A percentile compares a stretch with the other conserved stretches of the same genome.
phyloP scores from a whole-genome alignment of 2,329 filamentous ascomycete species.

The Curvularia spicifera region DNA sequence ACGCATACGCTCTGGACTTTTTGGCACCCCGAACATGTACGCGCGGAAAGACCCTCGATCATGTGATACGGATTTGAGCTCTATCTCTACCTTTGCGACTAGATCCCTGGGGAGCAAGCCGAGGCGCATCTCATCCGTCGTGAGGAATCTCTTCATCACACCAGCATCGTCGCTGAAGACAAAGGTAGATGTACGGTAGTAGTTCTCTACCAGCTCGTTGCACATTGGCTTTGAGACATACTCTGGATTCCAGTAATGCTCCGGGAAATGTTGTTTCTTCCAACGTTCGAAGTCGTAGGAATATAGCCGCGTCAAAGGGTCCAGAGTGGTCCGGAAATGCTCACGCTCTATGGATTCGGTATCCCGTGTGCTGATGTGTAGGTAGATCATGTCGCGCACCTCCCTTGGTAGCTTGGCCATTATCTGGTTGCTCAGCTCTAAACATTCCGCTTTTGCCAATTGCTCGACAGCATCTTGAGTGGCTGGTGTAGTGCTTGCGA shows the following conservation, averaged over 20 bases:
- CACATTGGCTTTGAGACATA: constrained; percentile 17
- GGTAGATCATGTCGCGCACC: constrained; percentile 30
- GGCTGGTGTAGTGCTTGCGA: constrained; percentile 8
- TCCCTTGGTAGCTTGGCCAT: constrained; percentile 22
- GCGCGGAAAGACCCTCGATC: constrained; percentile 28
- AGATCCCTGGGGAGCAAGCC: constrained; percentile 19
- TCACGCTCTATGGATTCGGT: constrained; percentile 25
- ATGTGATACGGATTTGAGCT: constrained; percentile 24
- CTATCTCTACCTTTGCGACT: constrained; percentile 22
- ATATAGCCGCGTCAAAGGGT: constrained; percentile 26
- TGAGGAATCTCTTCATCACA: constrained; percentile 25
- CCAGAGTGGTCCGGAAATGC: constrained; percentile 28
- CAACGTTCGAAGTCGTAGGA: constrained; percentile 24
- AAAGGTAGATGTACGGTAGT: constrained; percentile 30
- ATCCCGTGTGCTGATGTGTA: constrained; percentile 19
- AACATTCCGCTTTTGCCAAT: constrained; percentile 27
- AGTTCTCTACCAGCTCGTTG: constrained; percentile 25
- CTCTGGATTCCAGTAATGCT: constrained; percentile 24
- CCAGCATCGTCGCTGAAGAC: constrained; percentile 26
- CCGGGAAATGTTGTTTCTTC: constrained; percentile 26
- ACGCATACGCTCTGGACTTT: constrained; percentile 23
- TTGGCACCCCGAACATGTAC: constrained; percentile 29
- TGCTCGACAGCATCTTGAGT: constrained; percentile 15
- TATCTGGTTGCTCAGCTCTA: constrained; percentile 13
- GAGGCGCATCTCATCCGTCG: constrained; percentile 22